Conservation (phyloP, 164 flowering plant genomes). For the Chloranthus sessilifolius region DNA sequence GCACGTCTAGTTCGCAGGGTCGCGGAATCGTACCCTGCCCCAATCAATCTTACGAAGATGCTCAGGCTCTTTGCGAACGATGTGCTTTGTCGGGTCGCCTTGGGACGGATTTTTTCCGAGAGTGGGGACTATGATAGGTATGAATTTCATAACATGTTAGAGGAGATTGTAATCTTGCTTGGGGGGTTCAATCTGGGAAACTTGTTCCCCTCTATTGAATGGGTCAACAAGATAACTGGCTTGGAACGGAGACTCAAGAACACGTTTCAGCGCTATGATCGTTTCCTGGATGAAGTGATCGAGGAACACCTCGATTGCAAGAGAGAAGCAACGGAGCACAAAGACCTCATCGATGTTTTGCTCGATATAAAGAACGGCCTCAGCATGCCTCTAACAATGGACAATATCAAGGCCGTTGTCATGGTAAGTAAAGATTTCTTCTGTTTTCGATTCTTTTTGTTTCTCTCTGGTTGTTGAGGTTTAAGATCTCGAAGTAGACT, state of each 20-base stretch:
- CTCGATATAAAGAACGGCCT: constrained; percentile 27
- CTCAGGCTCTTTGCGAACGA: constrained; percentile 32
- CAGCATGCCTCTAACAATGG: constrained; percentile 38
- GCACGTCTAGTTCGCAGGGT: constrained; percentile 31
- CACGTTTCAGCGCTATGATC: constrained; percentile 33
- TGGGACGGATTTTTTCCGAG: constrained; percentile 37
- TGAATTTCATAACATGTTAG: constrained; percentile 43
- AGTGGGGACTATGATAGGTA: constrained; percentile 41
- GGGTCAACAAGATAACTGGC: constrained; percentile 36
- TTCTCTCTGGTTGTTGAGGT: too few species aligned
- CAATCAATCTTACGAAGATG: constrained; percentile 27
- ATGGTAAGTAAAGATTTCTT: constrained; percentile 27
- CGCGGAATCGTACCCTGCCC: constrained; percentile 16
- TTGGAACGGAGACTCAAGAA: constrained; percentile 27
- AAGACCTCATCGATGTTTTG: constrained; percentile 50
- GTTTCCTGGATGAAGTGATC: constrained; percentile 34
- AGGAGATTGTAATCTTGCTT: constrained; percentile 42
- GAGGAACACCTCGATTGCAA: constrained; percentile 28
- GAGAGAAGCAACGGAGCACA: constrained; percentile 17
- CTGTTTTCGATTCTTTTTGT: background rate
- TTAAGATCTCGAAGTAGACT: too few species aligned
- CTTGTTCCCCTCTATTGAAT: constrained; percentile 55
- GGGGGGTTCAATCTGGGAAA: constrained; percentile 55
- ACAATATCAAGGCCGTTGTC: constrained; percentile 48
- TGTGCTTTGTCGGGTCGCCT: constrained; percentile 37